Conservation (phyloP, 2,329 filamentous ascomycete genomes). For the Aureobasidium sp. region DNA sequence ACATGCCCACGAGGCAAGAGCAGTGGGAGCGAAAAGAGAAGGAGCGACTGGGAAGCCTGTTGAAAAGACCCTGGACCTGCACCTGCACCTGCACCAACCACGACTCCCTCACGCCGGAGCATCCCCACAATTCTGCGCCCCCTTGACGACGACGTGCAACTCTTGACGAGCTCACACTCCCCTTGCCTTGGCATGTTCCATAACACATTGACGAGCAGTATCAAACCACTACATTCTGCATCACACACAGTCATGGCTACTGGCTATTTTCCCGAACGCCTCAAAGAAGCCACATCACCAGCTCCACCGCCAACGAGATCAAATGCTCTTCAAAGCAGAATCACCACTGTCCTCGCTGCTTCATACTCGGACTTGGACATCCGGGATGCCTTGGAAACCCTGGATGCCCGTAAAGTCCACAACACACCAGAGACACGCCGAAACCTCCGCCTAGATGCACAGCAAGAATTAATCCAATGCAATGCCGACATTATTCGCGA, state of each 20-base stretch:
- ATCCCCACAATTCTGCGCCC: neutral
- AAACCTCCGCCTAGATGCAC: slow-evolving; percentile 71
- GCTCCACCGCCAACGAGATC: slow-evolving; percentile 28
- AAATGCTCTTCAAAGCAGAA: slow-evolving; percentile 70
- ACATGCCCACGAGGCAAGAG: slow-evolving; percentile 7
- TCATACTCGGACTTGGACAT: slow-evolving; percentile 93
- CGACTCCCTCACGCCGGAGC: neutral
- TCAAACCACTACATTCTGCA: neutral
- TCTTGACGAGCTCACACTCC: neutral
- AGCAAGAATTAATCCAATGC: slow-evolving; percentile 86
- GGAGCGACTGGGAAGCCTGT: slow-evolving; percentile 4
- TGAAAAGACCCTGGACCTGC: neutral
- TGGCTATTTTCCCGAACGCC: slow-evolving; percentile 10
- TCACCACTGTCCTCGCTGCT: slow-evolving; percentile 78
- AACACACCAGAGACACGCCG: slow-evolving; percentile 75
- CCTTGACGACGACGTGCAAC: neutral
- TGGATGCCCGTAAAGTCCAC: slow-evolving; percentile 63
- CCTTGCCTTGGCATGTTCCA: neutral
- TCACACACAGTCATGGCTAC: slow-evolving; percentile 2
- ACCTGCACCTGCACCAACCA: neutral
- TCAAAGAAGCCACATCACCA: slow-evolving; percentile 4
- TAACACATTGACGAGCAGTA: no score
- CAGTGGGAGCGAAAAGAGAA: neutral
- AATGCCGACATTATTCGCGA: slow-evolving; percentile 85
- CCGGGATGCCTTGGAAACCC: slow-evolving; percentile 68